Base-by-base conservation (phyloP, 176 grass and related monocot species). In the Cenchrus purpureus region DNA sequence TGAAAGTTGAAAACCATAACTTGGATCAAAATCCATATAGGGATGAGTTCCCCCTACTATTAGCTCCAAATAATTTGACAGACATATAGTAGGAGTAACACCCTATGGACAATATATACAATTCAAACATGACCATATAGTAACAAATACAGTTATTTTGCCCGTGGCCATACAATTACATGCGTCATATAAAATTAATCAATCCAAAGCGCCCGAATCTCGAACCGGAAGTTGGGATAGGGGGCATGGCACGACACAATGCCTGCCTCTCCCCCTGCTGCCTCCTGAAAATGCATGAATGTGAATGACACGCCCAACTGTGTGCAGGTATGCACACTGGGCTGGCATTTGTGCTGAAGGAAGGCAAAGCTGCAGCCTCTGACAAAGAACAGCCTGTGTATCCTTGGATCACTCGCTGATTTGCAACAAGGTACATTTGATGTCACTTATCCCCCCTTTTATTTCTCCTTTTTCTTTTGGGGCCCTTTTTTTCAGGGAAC, bases 351-450 rank as follows among this genome's bases (percentile, higher is more conserved):
- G 16, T 83, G 63, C 72, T 77, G 78, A 71, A 81, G 72, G 32
- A 56, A 82, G 55, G 80, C 45, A 71, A 59, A 73, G 76, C 34
- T 34, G 34, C 76, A 46, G 53, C 17, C 32, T 54, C 68, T 73
- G 58, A 86, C 22, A 28, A 19, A 72, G 68, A 66, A 62, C 52
- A 83, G 25, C 31, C 20, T 80, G 20, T 80, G 15, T 54, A 53
- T 22, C 80, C 68, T 87, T 67, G 74, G 74, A 90, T 83, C 67
- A 74, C 64, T 87, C 79, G 45, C 60, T 73, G 59, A 62, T 79
- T 74, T 55, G 72, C 60, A 90, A 5, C 10, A 78, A 58, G 76
- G 80, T 64, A 67, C 75, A 80, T 69, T 84, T 79, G 68, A 80
- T 87, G 76, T 48, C 69, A 80, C 61, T 83, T 79, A 53, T 68